These are phyloP conservation scores for Brettanomyces anomalus DNA, from an alignment of 805 yeast genomes.

Conservation along the genomic window DNA sequence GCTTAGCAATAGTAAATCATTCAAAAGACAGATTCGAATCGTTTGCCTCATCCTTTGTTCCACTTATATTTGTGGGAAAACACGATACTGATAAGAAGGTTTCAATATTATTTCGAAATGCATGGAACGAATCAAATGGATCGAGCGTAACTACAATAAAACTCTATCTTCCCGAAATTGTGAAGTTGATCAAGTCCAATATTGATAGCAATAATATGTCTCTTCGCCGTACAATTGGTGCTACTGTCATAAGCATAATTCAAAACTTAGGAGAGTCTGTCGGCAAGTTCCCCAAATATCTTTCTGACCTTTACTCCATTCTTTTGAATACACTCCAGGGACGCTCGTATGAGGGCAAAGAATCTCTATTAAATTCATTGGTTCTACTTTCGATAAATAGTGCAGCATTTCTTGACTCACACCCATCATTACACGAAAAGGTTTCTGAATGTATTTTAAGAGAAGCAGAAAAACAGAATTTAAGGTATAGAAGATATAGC, in stretches of 20 bases:
- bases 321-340: constrained; percentile 60
- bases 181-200: constrained; percentile 38
- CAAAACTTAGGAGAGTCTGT: constrained; percentile 30
- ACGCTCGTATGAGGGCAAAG: constrained; percentile 86
- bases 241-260: constrained; percentile 52
- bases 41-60: constrained; percentile 58
- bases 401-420: constrained; percentile 22
- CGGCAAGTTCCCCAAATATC: constrained; percentile 8
- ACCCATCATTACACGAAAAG: constrained; percentile 25
- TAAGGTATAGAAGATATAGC: constrained; percentile 50
- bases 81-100: constrained; percentile 49
- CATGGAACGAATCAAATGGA: constrained; percentile 72
- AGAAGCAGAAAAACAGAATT: constrained; percentile 63
- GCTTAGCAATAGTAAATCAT: constrained; percentile 58
- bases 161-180: constrained; percentile 63
- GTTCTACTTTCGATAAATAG: constrained; percentile 47
- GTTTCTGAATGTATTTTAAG: constrained; percentile 37
- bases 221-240: constrained; percentile 63
- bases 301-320: constrained; percentile 36
- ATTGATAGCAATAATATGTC: constrained; percentile 51
- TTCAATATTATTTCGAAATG: constrained; percentile 41
- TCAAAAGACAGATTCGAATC: constrained; percentile 59
- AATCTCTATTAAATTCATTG: constrained; percentile 60
- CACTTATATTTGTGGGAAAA: constrained; percentile 70
- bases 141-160: constrained; percentile 66